A percentile compares a stretch with the other conserved stretches of the same genome.
Conservation (phyloP, 108 stramenopile species). For the Skeletonema costatum region DNA sequence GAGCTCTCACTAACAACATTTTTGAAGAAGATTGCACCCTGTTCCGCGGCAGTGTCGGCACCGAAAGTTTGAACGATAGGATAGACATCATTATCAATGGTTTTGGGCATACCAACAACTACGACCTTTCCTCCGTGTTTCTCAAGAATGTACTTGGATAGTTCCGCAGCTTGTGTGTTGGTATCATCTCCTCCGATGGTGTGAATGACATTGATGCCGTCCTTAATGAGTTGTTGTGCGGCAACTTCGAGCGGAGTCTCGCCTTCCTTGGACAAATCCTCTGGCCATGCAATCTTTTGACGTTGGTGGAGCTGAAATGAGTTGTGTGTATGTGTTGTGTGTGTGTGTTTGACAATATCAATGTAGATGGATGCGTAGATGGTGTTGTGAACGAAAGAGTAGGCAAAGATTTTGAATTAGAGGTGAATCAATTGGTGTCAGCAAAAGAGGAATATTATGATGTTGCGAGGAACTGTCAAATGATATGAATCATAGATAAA, state of each 20-base stretch:
- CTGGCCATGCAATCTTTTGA: conserved; percentile 80
- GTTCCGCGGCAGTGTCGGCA: conserved; percentile 87
- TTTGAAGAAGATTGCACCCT: conserved; percentile 85
- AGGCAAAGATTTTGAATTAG: background rate
- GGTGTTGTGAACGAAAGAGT: background rate
- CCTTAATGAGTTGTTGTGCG: conserved; percentile 77
- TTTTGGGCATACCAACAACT: conserved; percentile 93
- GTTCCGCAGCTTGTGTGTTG: conserved; percentile 90
- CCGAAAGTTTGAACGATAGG: conserved; percentile 92
- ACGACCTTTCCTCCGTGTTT: conserved; percentile 80
- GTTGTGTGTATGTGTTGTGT: background rate
- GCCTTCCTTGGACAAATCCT: conserved; percentile 76
- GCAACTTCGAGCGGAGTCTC: conserved; percentile 86
- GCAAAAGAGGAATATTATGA: background rate
- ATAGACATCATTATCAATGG: conserved; percentile 87
- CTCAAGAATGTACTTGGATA: conserved; percentile 84
- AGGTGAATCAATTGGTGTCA: background rate
- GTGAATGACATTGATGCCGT: conserved; percentile 85
- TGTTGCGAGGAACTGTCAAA: background rate
- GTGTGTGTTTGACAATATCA: background rate
- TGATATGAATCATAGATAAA: background rate
- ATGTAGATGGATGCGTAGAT: background rate
- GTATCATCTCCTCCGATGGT: conserved; percentile 95
- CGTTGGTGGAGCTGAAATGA: conserved; percentile 78
- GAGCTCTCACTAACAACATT: conserved; percentile 85